A percentile compares a stretch with the other conserved stretches of the same genome.
Evolutionary conservation across 176 grass and related monocot genomes (phyloP).

Genomic region (Bothriochloa decipiens): DNA sequence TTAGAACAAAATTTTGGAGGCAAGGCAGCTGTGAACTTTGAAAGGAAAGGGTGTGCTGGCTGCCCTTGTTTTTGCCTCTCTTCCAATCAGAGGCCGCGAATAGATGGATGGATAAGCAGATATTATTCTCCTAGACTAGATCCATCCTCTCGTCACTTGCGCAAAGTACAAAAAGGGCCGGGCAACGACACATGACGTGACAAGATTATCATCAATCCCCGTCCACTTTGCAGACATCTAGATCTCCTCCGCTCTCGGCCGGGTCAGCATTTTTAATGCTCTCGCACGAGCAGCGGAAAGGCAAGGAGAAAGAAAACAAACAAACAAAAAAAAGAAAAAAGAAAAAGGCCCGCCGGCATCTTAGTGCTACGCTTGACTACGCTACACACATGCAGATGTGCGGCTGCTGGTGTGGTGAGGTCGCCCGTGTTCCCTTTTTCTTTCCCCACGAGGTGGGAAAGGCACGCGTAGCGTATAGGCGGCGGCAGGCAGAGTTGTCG

Average conservation of each 20-base stretch:
- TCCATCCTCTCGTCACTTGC: conserved; percentile 27
- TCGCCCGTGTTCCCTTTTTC: neutral
- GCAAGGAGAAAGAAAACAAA: no score
- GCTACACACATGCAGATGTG: neutral
- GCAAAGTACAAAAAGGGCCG: conserved; percentile 5
- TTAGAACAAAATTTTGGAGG: neutral
- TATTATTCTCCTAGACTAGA: conserved; percentile 10
- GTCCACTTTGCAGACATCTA: neutral
- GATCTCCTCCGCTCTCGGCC: neutral
- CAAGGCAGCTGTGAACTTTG: neutral
- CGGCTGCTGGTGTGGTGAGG: no score
- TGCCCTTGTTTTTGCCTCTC: neutral
- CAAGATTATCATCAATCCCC: neutral
- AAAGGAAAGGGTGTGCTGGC: neutral
- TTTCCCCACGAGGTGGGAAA: neutral
- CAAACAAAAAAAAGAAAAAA: no score
- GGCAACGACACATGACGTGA: conserved; percentile 41
- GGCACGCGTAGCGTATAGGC: no score
- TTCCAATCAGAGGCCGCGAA: neutral
- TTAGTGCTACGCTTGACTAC: neutral
- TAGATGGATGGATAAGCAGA: neutral
- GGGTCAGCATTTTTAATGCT: conserved; percentile 38
- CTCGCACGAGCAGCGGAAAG: neutral
- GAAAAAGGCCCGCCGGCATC: neutral
- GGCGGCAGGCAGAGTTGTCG: neutral